Evolutionary conservation across 192 early-diverging fungal species (phyloP), one percentile per base, ranked within the genome.

Genomic region (Radiomyces spectabilis): DNA sequence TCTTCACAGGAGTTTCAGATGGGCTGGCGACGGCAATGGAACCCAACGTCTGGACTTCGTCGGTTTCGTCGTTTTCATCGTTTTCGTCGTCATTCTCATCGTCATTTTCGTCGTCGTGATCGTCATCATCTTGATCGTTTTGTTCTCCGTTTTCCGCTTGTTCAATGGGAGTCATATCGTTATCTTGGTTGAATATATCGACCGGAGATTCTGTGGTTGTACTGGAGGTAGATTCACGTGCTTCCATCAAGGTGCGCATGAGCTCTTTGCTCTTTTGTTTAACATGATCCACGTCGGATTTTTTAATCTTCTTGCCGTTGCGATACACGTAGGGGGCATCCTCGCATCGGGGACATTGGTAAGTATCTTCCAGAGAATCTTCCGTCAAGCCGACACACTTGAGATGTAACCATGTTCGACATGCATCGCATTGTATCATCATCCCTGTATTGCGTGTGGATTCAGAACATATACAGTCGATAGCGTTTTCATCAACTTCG

Each of bases 351-450:
- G 81, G 82, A 58, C 85, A 87, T 55, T 72, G 79, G 56, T 74
- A 87, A 48, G 80, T 74, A 13, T 57, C 55, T 6, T 73, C 76
- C 1, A 87, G 61, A 9, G 61, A 65, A 29, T 79, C 60, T 47
- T 81, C 74, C 29, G 73, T 67, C 18, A 80, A 61, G 9, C 72
- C 73, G 30, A 87, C 61, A 43, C 85, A 87, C 21, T 76, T 75
- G 15, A 84, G 68, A 68, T 87, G 85, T 39, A 87, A 73, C 85
- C 85, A 87, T 27, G 73, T 51, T 34, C 76, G 57, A 46, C 85
- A 87, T 34, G 72, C 60, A 65, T 84, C 82, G 55, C 85, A 87
- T 68, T 87, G 85, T 19, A 87, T 73, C 81, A 87, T 84, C 16
- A 74, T 52, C 3, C 73, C 72, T 13, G 57, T 55, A 12, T 75